A percentile compares a stretch with the other conserved stretches of the same genome.
These are phyloP conservation scores for Eutypa lata DNA, from an alignment of 2,329 filamentous ascomycete genomes.

Conservation along the genomic window DNA sequence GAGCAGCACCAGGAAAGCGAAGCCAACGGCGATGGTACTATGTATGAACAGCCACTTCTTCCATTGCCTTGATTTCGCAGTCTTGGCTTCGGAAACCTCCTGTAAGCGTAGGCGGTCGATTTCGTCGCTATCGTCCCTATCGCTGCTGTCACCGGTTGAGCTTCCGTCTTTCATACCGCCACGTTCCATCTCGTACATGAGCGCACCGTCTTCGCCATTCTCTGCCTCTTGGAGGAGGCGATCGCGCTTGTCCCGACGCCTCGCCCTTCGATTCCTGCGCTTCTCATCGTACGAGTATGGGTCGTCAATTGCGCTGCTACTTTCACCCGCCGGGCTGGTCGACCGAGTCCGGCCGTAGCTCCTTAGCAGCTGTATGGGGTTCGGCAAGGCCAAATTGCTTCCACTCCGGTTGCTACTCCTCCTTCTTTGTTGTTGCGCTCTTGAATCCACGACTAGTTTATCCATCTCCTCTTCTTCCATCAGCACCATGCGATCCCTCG, in stretches of 20 bases:
- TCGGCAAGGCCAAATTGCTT: constrained; percentile 48
- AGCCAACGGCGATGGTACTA: constrained; percentile 47
- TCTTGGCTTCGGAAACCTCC: constrained; percentile 44
- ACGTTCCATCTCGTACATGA: constrained; percentile 79
- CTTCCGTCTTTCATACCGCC: constrained; percentile 68
- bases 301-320: constrained; percentile 46
- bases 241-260: constrained; percentile 52
- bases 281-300: constrained; percentile 47
- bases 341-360: constrained; percentile 32
- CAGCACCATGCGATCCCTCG: constrained; percentile 67
- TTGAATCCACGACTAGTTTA: constrained; percentile 52
- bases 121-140: constrained; percentile 58
- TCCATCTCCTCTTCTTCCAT: constrained; percentile 74
- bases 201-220: constrained; percentile 66
- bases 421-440: constrained; percentile 41
- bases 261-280: constrained; percentile 44
- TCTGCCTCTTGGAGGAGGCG: constrained; percentile 50
- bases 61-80: constrained; percentile 50
- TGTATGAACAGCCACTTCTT: constrained; percentile 53
- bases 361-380: constrained; percentile 43
- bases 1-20: constrained; percentile 53
- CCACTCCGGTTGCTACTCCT: constrained; percentile 38
- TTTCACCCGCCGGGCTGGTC: constrained; percentile 37
- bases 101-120: constrained; percentile 52
- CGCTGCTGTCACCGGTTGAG: constrained; percentile 58